A percentile compares a stretch with the other conserved stretches of the same genome.
phyloP scores from a whole-genome alignment of 345 rosid species.

The Gossypium australe region DNA sequence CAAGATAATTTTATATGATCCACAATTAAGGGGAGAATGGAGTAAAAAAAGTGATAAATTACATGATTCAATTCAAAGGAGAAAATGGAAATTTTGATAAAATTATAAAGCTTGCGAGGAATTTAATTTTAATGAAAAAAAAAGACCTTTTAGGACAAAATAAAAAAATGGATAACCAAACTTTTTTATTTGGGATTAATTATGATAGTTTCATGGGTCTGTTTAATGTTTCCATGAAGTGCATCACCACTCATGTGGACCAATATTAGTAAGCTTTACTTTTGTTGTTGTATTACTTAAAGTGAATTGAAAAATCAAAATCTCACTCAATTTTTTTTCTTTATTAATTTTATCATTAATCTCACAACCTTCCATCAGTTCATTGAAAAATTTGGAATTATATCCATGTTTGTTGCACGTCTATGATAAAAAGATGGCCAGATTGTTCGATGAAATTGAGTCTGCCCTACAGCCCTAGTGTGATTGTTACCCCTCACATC shows the following conservation, averaged over 20 bases:
- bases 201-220: neutral
- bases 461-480: neutral
- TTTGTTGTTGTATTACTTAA: neutral
- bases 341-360: neutral
- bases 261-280: neutral
- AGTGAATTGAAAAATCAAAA: neutral
- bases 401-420: neutral
- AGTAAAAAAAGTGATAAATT: no score
- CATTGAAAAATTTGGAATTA: neutral
- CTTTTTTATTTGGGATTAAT: neutral
- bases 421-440: neutral
- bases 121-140: neutral
- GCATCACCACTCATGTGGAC: constrained; percentile 1
- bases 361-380: neutral
- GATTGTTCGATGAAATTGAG: neutral
- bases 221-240: neutral
- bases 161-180: neutral
- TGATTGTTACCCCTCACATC: neutral
- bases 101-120: neutral
- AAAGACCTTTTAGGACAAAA: neutral
- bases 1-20: neutral
- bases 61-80: no score
- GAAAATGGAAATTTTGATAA: no score
- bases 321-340: neutral
- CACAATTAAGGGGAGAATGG: no score